Evolutionary conservation across 2,329 filamentous ascomycete species (phyloP).

Genomic region (Endothia cerciana): DNA sequence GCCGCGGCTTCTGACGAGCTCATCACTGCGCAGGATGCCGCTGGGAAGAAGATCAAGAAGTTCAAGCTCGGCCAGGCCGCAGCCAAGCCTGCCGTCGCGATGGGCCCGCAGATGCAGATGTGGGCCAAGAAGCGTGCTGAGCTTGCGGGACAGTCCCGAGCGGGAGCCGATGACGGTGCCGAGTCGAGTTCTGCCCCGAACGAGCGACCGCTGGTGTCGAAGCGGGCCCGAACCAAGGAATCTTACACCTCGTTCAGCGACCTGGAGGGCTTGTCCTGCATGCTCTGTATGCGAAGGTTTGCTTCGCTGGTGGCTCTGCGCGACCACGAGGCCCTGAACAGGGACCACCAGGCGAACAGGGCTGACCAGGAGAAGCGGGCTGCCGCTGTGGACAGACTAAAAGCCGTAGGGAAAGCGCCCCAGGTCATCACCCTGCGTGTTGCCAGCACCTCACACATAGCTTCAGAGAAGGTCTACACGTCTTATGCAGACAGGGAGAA

Average conservation of each 20-base stretch:
- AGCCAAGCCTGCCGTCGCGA: conserved; percentile 56
- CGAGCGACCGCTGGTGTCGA: conserved; percentile 17
- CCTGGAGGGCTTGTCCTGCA: conserved; percentile 50
- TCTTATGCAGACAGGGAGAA: conserved; percentile 61
- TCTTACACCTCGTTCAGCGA: conserved; percentile 64
- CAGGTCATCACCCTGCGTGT: conserved; percentile 35
- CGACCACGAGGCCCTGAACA: conserved; percentile 62
- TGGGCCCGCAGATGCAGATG: conserved; percentile 69
- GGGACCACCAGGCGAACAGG: conserved; percentile 51
- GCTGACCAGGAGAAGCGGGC: conserved; percentile 32
- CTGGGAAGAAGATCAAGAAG: conserved; percentile 58
- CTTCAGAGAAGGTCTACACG: conserved; percentile 46
- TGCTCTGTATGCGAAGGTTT: conserved; percentile 64
- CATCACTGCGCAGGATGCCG: conserved; percentile 38
- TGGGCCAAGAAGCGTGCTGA: conserved; percentile 74
- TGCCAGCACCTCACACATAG: conserved; percentile 32
- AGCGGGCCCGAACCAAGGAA: conserved; percentile 32
- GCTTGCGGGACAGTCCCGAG: conserved; percentile 40
- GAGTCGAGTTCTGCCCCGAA: conserved; percentile 28
- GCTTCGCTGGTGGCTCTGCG: conserved; percentile 58
- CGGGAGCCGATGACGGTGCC: conserved; percentile 23
- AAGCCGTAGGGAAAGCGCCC: conserved; percentile 32
- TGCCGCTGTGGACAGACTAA: conserved; percentile 32
- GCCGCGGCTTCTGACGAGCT: conserved; percentile 31
- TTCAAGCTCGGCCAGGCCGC: conserved; percentile 51